A percentile compares a stretch with the other conserved stretches of the same genome.
Conservation (phyloP, 1,139 yeast genomes). For the Debaryomyces coudertii region DNA sequence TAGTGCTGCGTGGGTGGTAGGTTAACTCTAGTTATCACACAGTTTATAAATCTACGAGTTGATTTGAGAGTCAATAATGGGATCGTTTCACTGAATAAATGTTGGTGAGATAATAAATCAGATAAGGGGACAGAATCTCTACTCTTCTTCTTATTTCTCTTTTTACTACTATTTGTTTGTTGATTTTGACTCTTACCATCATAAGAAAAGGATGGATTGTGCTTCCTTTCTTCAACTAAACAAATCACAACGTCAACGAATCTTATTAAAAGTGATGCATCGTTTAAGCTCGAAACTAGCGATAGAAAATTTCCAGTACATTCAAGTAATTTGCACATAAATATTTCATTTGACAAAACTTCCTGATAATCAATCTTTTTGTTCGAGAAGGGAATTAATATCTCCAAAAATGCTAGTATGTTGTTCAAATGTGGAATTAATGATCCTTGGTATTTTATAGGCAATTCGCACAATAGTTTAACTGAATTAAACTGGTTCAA, state of each 20-base stretch:
- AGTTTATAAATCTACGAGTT: constrained; percentile 53
- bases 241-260: constrained; percentile 50
- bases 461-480: constrained; percentile 40
- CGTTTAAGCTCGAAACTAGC: constrained; percentile 37
- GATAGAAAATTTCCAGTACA: constrained; percentile 33
- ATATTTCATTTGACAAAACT: constrained; percentile 35
- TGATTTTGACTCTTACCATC: neutral
- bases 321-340: constrained; percentile 32
- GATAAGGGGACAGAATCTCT: constrained; percentile 55
- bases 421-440: constrained; percentile 52
- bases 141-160: constrained; percentile 43
- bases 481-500: constrained; percentile 50
- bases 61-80: constrained; percentile 37
- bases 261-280: constrained; percentile 43
- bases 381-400: constrained; percentile 52
- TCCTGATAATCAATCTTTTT: constrained; percentile 36
- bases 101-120: constrained; percentile 72
- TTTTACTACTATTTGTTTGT: constrained; percentile 12
- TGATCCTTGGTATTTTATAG: constrained; percentile 45
- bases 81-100: constrained; percentile 52
- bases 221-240: constrained; percentile 45
- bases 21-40: constrained; percentile 51
- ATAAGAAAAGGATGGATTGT: neutral
- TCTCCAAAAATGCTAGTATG: constrained; percentile 56
- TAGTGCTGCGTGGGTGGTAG: constrained; percentile 68